Evolutionary conservation across 2,329 filamentous ascomycete species (phyloP).

Genomic region (Fusarium sp.): DNA sequence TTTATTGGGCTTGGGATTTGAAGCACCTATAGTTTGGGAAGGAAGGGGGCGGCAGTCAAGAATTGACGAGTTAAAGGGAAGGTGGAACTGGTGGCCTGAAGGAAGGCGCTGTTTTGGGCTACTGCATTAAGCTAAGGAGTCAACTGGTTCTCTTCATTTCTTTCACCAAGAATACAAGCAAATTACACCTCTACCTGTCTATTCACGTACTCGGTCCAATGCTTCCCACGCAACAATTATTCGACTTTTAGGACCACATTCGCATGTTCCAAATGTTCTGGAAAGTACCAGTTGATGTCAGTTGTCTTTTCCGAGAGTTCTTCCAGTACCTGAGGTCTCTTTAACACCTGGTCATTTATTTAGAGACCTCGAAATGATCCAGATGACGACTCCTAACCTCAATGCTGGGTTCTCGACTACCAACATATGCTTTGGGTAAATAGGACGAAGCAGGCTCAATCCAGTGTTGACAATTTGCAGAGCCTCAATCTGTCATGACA

Average conservation of each 20-base stretch:
- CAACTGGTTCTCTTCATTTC: background rate
- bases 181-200: background rate
- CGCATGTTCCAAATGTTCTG: too few species aligned
- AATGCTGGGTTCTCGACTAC: too few species aligned
- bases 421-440: background rate
- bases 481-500: background rate
- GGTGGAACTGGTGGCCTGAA: background rate
- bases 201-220: background rate
- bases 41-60: background rate
- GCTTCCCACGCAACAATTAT: too few species aligned
- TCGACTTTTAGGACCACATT: background rate
- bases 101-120: background rate
- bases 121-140: background rate
- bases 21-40: background rate
- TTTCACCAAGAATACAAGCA: background rate
- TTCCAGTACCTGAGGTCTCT: rapidly evolving
- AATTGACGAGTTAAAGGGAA: too few species aligned
- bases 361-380: background rate
- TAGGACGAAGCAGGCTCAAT: background rate
- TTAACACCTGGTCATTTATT: background rate
- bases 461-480: background rate
- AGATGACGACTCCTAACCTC: background rate
- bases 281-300: rapidly evolving
- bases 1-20: background rate
- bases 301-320: rapidly evolving